These are phyloP conservation scores for Oropetium thomaeum DNA, from an alignment of 176 grass and related monocot genomes.

Conservation along the genomic window DNA sequence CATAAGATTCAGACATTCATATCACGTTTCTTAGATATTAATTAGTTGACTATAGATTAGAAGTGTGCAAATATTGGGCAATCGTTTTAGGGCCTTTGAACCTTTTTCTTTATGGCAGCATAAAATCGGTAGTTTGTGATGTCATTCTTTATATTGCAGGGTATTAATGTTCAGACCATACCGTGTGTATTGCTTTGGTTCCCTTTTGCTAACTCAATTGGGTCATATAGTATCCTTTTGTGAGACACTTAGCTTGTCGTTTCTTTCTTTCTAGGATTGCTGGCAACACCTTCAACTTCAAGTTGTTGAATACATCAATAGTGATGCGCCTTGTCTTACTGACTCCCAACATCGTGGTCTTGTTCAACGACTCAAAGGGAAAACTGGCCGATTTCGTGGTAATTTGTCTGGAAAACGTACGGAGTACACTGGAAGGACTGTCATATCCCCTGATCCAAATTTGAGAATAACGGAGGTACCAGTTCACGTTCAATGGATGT, in stretches of 20 bases:
- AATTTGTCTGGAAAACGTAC: constrained; percentile 97
- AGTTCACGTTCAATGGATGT: constrained; percentile 7
- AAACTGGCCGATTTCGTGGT: constrained; percentile 90
- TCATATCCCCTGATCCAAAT: constrained; percentile 99
- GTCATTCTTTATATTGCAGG: background rate
- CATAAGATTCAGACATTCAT: background rate
- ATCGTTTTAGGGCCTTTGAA: background rate
- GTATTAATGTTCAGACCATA: background rate
- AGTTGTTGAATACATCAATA: constrained; percentile 95
- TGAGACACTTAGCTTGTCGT: constrained; percentile 7
- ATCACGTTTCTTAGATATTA: background rate
- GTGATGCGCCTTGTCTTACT: constrained; percentile 74
- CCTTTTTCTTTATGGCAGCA: background rate
- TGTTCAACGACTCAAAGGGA: constrained; percentile 93
- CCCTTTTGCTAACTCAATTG: constrained; percentile 3
- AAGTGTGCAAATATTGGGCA: background rate
- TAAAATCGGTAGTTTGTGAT: background rate
- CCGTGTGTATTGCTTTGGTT: background rate
- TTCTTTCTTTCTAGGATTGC: constrained; percentile 51
- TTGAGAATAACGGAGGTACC: constrained; percentile 91
- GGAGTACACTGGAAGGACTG: constrained; percentile 95
- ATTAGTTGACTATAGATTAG: background rate
- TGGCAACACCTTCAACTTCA: constrained; percentile 82
- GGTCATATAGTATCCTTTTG: background rate
- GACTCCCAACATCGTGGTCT: constrained; percentile 74